Conservation (phyloP, 148 eudicot genomes). For the Arctostaphylos glauca region DNA sequence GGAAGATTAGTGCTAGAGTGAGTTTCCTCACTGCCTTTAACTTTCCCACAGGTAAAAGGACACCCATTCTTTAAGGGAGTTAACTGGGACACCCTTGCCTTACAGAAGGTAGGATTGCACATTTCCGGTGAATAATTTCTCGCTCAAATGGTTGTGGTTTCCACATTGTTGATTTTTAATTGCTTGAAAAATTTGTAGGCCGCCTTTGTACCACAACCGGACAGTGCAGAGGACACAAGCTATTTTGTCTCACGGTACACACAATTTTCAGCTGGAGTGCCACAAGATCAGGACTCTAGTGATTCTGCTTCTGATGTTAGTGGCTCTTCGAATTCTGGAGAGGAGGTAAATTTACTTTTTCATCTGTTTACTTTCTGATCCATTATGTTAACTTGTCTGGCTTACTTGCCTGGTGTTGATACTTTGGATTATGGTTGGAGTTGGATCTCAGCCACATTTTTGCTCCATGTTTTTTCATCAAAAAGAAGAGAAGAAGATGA, state of each 20-base stretch:
- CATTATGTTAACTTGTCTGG: neutral
- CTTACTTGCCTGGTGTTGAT: neutral
- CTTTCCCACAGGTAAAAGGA: constrained; percentile 48
- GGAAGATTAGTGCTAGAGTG: neutral
- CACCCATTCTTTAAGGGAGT: constrained; percentile 59
- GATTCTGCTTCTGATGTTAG: constrained; percentile 46
- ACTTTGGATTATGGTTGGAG: neutral
- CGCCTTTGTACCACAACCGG: constrained; percentile 65
- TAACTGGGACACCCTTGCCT: constrained; percentile 64
- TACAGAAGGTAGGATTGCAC: constrained; percentile 42
- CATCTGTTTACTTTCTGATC: neutral
- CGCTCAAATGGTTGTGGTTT: neutral
- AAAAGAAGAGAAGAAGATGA: neutral
- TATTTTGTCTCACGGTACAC: constrained; percentile 58
- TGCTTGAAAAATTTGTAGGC: constrained; percentile 33
- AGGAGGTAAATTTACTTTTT: constrained; percentile 35
- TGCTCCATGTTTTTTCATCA: neutral
- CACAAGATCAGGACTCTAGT: constrained; percentile 28
- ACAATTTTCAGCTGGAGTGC: constrained; percentile 36
- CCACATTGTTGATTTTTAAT: neutral
- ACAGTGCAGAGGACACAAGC: constrained; percentile 62
- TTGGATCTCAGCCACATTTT: neutral
- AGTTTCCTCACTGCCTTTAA: neutral
- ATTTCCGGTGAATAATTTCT: constrained; percentile 10
- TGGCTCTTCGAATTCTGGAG: constrained; percentile 35